Base-by-base conservation (phyloP, 768 basidiomycete species). In the Trametes gibbosa region DNA sequence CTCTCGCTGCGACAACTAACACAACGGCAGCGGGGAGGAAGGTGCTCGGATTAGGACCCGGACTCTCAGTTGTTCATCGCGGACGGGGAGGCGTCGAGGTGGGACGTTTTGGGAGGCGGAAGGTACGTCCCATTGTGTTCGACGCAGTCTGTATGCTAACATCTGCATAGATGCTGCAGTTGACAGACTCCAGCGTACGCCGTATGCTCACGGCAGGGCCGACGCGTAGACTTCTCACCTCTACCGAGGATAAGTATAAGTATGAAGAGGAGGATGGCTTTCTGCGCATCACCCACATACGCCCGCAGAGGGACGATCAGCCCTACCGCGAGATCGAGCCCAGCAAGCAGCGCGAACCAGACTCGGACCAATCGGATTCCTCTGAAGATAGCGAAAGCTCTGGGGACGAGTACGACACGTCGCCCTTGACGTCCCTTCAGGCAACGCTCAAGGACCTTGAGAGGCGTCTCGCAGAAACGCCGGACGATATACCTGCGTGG, bases 211-310 rank as follows among this genome's bases (percentile, higher is more conserved):
- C 79, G 3, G 74, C 78, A 23, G 74, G 81, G 47, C 82, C 84
- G 4, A 78, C 76, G 4, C 79, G 81, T 52, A 78, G 77, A 53
- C 68, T 88, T n/a, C 55, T 77, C 19, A 65, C 71, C 24, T 68
- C 77, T 39, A 29, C 65, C 9, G 59, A 71, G 43, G 68, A 75
- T 56, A 66, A 65, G 49, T 72, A 75, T 64, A 84, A 78, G 65
- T 82, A 85, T 66, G 74, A 81, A 56, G 89, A 90, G 70, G 67
- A 78, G n/a, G 81, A 89, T 60, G 88, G 87, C 9, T 85, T 88
- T 66, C 73, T 91, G 27, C 81, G 77, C 40, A 73, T 91, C 9
- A 75, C 83, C 17, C 78, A 84, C 16, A 72, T 73, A 16, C 68
- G 69, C n/a, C 70, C 53, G 59, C 62, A 51, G 62, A 65, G 41